Percentiles rank a stretch among this genome's conserved stretches.
Conservation (phyloP, 2,329 filamentous ascomycete species). For the Diplodia mutila region DNA sequence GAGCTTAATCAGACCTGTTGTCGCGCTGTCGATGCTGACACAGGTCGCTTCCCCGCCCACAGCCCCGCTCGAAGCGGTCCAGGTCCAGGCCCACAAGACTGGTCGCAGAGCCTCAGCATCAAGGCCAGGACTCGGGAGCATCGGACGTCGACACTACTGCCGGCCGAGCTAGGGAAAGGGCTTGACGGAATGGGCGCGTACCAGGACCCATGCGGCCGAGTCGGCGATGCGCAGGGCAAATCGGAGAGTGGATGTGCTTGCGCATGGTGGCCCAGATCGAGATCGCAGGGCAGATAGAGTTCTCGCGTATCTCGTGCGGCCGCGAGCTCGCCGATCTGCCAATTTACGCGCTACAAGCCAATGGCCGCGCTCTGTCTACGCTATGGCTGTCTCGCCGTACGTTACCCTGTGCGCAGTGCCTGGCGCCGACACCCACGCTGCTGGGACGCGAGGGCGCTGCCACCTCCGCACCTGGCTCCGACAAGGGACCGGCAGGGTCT, state of each 20-base stretch:
- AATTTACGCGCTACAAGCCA: conserved; percentile 3
- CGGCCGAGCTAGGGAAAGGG: background rate
- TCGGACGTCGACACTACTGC: background rate
- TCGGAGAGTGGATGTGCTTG: conserved; percentile 5
- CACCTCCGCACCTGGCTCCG: background rate
- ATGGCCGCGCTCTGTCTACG: background rate
- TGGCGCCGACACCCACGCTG: background rate
- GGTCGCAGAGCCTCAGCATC: background rate
- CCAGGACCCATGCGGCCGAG: conserved; percentile 1
- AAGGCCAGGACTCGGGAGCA: background rate
- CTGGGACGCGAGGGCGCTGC: conserved; percentile 6
- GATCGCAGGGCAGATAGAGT: conserved; percentile 18
- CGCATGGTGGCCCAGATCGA: background rate
- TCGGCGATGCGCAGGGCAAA: conserved; percentile 5
- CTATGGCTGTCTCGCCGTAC: background rate
- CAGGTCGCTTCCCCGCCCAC: background rate
- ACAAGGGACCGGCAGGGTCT: background rate
- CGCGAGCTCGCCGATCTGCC: background rate
- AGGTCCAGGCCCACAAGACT: background rate
- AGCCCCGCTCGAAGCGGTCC: background rate
- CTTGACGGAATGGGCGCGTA: background rate
- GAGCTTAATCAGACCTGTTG: conserved; percentile 3
- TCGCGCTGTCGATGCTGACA: background rate
- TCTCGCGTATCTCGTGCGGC: conserved; percentile 18
- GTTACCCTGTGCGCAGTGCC: background rate